phyloP scores from a whole-genome alignment of 148 eudicot genomes.

The Dianthus caryophyllus region DNA sequence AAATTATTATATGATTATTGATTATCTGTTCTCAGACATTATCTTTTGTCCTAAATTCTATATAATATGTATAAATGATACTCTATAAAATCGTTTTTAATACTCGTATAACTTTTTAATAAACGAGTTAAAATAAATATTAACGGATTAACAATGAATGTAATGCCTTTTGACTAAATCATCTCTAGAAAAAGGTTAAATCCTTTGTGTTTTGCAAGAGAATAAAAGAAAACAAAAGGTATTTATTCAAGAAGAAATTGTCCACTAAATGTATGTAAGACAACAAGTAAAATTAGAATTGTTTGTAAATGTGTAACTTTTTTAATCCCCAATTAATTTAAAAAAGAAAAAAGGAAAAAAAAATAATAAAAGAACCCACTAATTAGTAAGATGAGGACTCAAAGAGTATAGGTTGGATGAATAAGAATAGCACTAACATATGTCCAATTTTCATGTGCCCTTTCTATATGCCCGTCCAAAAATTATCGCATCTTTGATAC shows the following conservation, averaged over 20 bases:
- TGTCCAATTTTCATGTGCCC: conserved; percentile 34
- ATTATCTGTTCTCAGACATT: too few species aligned
- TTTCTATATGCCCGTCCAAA: conserved; percentile 27
- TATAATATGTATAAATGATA: too few species aligned
- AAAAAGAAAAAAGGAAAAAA: too few species aligned
- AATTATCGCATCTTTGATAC: conserved; percentile 22
- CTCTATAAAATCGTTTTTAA: too few species aligned
- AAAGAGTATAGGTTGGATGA: conserved; percentile 22
- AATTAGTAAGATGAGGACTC: conserved; percentile 2
- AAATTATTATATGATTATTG: too few species aligned
- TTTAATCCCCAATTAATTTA: conserved; percentile 6
- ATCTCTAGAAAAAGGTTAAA: not conserved
- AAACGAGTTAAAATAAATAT: too few species aligned
- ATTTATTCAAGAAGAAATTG: conserved; percentile 1
- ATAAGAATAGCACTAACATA: conserved; percentile 32
- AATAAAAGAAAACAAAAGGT: conserved; percentile 16
- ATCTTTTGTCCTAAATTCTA: too few species aligned
- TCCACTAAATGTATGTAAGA: conserved; percentile 17
- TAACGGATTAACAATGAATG: too few species aligned
- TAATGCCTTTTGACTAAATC: not conserved
- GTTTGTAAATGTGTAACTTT: conserved; percentile 1
- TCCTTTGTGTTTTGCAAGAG: too few species aligned
- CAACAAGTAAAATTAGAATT: conserved; percentile 7
- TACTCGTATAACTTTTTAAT: too few species aligned
- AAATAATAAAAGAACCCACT: conserved; percentile 17